These are phyloP conservation scores for Cicer yamashitae DNA, from an alignment of 306 rosid species.

Conservation along the genomic window DNA sequence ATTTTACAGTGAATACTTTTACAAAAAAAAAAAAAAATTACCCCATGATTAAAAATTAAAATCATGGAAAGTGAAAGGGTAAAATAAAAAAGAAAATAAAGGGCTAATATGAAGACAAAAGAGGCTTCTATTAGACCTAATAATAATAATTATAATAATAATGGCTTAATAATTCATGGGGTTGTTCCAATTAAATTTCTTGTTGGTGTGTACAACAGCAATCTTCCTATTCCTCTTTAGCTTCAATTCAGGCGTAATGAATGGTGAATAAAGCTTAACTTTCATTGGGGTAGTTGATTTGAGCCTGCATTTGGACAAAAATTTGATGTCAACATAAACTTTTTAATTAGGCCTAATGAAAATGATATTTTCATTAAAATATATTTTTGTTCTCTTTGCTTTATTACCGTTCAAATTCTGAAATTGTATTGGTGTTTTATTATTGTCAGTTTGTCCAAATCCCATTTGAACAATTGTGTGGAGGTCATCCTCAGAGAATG, in stretches of 20 bases:
- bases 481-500: constrained; percentile 82
- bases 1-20: constrained; percentile 73
- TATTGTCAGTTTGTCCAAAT: constrained; percentile 61
- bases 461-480: constrained; percentile 91
- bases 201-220: constrained; percentile 63
- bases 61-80: constrained; percentile 41
- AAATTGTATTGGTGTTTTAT: constrained; percentile 56
- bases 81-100: background rate
- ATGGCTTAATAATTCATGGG: constrained; percentile 57
- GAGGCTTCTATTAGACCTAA: constrained; percentile 58
- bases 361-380: constrained; percentile 20
- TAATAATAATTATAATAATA: constrained; percentile 48
- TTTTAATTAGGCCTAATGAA: constrained; percentile 38
- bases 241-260: constrained; percentile 57
- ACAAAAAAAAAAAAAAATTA: constrained; percentile 36
- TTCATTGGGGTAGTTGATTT: constrained; percentile 74
- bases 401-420: constrained; percentile 66
- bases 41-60: constrained; percentile 53
- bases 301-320: constrained; percentile 59
- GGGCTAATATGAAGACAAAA: constrained; percentile 46
- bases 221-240: constrained; percentile 48
- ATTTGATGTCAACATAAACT: constrained; percentile 20
- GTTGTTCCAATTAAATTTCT: constrained; percentile 64
- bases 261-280: constrained; percentile 65
- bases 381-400: background rate